Evolutionary conservation across 73 alveolate species (phyloP).

Genomic region (Paramecium tetraurelia): DNA sequence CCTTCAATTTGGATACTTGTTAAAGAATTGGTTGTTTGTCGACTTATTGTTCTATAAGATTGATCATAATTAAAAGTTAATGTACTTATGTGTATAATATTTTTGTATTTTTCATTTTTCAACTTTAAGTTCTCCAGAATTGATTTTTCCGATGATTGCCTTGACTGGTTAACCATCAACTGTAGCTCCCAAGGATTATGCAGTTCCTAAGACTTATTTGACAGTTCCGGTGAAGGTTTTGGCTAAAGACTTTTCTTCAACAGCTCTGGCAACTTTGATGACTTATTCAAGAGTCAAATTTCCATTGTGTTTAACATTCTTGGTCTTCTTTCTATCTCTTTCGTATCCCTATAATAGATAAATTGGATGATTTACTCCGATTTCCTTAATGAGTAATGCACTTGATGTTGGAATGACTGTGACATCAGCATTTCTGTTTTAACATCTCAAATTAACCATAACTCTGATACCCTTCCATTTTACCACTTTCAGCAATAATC

Average conservation of each 20-base stretch:
- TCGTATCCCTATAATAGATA: conserved; percentile 54
- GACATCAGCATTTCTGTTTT: conserved; percentile 68
- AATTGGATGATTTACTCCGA: conserved; percentile 49
- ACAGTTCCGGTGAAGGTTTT: conserved; percentile 71
- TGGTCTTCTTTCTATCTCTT: conserved; percentile 74
- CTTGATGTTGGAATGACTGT: conserved; percentile 69
- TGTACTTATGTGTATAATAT: conserved; percentile 35
- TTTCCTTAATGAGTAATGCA: conserved; percentile 68
- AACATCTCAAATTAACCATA: conserved; percentile 65
- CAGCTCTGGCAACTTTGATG: conserved; percentile 64
- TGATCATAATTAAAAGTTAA: conserved; percentile 17
- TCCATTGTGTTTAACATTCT: conserved; percentile 73
- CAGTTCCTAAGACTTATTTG: conserved; percentile 71
- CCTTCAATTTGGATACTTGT: background rate
- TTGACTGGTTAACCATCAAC: conserved; percentile 68
- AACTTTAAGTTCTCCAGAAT: conserved; percentile 59
- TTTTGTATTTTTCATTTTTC: background rate
- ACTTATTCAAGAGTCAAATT: conserved; percentile 69
- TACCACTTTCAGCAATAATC: conserved; percentile 65
- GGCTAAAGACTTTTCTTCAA: conserved; percentile 63
- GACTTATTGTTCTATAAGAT: background rate
- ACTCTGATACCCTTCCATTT: conserved; percentile 69
- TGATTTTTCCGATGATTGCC: conserved; percentile 57
- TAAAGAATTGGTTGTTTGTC: background rate
- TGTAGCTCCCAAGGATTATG: conserved; percentile 69